Evolutionary conservation across 2,329 filamentous ascomycete species (phyloP), one percentile per base, ranked within the genome.

Genomic region (Exophiala sp.): DNA sequence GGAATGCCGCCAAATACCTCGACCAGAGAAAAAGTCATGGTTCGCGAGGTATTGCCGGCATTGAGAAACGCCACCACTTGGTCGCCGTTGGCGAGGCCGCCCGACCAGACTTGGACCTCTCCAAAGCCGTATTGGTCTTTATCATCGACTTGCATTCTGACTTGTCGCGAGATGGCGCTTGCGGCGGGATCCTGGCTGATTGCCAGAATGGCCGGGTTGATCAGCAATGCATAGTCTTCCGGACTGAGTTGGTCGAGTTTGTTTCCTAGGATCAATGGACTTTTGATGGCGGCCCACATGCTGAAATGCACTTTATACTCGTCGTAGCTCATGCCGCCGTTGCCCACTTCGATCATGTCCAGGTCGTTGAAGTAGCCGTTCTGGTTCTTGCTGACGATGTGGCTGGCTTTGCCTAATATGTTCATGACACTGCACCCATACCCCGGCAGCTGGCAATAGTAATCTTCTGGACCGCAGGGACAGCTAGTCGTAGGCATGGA

Each of bases 51-150:
- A 50, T 73, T 69, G 18, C 67, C 72, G 4, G 69, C 72, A 53
- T 80, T 80, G 53, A 80, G 63, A 3, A 79, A 66, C 1, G 76
- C 70, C 2, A 79, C 68, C 30, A 73, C 64, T 14, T 71, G 68
- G 43, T 75, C 70, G 10, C 72, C 72, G 14, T 73, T 70, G 18
- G 67, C 68, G 2, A 80, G 62, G 3, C 53, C 54, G 13, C 76
- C 74, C 3, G 69, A 70, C 74, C 73, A 80, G 45, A 79, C 64
- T 43, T 74, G 70, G 35, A 74, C 71, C 42, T 75, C 70, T 30
- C 72, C 71, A 18, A 68, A 58, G 39, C 71, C 72, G 53, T 68
- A 69, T 27, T 66, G 63, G 50, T 73, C 70, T 3, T 63, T 63
- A 42, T 71, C 67, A 16, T 66, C 56, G 9, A 71, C 66, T 32